phyloP scores from a whole-genome alignment of 1,139 yeast genomes.

The Blastobotrys buckinghamii region DNA sequence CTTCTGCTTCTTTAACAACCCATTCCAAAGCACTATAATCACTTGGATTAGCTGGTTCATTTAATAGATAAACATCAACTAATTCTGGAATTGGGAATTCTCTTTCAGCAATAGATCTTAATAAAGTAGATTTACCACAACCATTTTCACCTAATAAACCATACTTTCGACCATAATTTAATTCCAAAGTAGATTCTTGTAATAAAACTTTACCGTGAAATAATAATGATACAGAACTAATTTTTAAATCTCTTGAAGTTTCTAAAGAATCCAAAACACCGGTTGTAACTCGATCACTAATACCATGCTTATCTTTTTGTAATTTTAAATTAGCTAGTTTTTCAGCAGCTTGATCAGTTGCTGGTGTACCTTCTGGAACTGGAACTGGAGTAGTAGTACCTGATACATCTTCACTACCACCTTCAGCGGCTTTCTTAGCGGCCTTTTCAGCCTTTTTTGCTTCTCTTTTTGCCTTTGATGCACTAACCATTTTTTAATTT shows the following conservation, averaged over 20 bases:
- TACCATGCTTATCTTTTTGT: conserved; percentile 89
- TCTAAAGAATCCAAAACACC: conserved; percentile 88
- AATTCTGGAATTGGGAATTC: conserved; percentile 93
- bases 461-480: conserved; percentile 92
- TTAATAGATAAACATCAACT: conserved; percentile 85
- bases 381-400: conserved; percentile 19
- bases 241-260: conserved; percentile 91
- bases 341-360: conserved; percentile 49
- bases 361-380: conserved; percentile 37
- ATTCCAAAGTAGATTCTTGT: conserved; percentile 86
- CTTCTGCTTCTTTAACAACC: conserved; percentile 95
- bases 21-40: conserved; percentile 91
- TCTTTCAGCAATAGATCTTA: conserved; percentile 89
- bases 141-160: conserved; percentile 93
- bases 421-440: conserved; percentile 54
- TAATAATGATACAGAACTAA: conserved; percentile 81
- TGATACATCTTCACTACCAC: conserved; percentile 44
- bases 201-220: conserved; percentile 97
- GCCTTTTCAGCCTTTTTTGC: conserved; percentile 64
- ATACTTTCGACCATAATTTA: conserved; percentile 95
- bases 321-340: conserved; percentile 81
- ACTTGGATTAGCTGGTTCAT: conserved; percentile 96
- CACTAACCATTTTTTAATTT: conserved; percentile 42
- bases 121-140: conserved; percentile 95
- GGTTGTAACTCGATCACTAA: conserved; percentile 95